These are phyloP conservation scores for Cenchrus americanus DNA, from an alignment of 176 grass and related monocot species.

Conservation along the genomic window DNA sequence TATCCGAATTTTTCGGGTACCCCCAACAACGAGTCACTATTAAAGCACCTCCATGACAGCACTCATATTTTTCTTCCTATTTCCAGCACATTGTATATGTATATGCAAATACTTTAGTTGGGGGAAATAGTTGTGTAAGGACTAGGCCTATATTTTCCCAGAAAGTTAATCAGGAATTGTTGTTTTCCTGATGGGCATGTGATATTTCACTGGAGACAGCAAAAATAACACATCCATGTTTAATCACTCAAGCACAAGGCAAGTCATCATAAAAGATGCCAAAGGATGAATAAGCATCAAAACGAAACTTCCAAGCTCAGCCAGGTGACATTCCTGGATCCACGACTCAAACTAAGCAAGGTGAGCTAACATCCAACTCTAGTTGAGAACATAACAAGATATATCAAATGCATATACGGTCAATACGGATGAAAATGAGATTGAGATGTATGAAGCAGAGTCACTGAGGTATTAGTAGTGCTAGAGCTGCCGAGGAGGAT, in stretches of 20 bases:
- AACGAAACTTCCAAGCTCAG: conserved; percentile 11
- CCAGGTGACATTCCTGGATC: too few relatives aligned
- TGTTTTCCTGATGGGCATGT: not conserved
- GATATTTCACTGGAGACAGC: conserved; percentile 11
- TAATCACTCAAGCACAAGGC: not conserved
- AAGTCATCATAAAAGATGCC: conserved; percentile 12
- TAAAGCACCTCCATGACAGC: not conserved
- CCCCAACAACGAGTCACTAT: too few relatives aligned
- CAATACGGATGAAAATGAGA: too few relatives aligned
- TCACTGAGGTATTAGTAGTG: too few relatives aligned
- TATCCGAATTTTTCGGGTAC: too few relatives aligned
- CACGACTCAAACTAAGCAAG: too few relatives aligned
- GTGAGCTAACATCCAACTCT: too few relatives aligned
- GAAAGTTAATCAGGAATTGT: not conserved
- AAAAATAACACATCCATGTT: conserved; percentile 5
- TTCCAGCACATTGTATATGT: conserved; percentile 14
- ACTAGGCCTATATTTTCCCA: not conserved
- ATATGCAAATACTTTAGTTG: not conserved
- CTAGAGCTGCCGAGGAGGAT: too few relatives aligned
- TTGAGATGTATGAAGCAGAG: too few relatives aligned
- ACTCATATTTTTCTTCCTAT: not conserved
- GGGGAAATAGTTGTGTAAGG: not conserved
- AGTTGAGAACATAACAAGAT: too few relatives aligned
- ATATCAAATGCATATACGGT: too few relatives aligned
- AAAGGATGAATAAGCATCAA: not conserved